phyloP scores from a whole-genome alignment of 2,329 filamentous ascomycete genomes.

The Curvularia lunata region DNA sequence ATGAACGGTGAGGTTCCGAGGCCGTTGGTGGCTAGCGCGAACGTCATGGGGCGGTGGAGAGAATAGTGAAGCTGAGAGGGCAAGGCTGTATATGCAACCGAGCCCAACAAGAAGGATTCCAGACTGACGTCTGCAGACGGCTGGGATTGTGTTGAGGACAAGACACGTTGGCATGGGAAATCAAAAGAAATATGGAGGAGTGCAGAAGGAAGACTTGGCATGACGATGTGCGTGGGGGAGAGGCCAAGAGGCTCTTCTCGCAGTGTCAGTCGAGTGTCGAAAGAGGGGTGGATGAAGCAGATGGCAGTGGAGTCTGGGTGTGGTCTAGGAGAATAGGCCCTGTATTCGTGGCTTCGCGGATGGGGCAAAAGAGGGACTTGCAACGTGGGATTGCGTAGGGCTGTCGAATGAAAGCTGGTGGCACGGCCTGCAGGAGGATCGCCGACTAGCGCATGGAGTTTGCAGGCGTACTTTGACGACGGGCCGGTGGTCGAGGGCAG shows the following conservation, averaged over 20 bases:
- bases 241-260: neutral
- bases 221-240: neutral
- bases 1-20: conserved; percentile 22
- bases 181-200: conserved; percentile 5
- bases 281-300: neutral
- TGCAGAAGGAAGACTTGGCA: conserved; percentile 5
- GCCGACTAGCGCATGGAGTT: conserved; percentile 15
- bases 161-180: conserved; percentile 21
- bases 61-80: conserved; percentile 25
- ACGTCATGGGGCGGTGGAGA: conserved; percentile 23
- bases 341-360: conserved; percentile 20
- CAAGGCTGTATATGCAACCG: conserved; percentile 24
- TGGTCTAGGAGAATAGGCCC: neutral
- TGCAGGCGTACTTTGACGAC: conserved; percentile 11
- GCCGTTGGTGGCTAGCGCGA: conserved; percentile 31
- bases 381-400: conserved; percentile 27
- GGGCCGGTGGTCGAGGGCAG: neutral
- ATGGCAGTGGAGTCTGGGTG: neutral
- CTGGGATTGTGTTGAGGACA: conserved; percentile 24
- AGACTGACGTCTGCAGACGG: conserved; percentile 10
- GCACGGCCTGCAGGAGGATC: conserved; percentile 27
- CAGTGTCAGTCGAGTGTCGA: neutral
- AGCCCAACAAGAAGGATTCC: conserved; percentile 15
- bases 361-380: conserved; percentile 35
- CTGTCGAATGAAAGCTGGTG: conserved; percentile 34